Evolutionary conservation across 805 yeast species (phyloP), one percentile per base, ranked within the genome.

Genomic region (Kodamaea laetipori): DNA sequence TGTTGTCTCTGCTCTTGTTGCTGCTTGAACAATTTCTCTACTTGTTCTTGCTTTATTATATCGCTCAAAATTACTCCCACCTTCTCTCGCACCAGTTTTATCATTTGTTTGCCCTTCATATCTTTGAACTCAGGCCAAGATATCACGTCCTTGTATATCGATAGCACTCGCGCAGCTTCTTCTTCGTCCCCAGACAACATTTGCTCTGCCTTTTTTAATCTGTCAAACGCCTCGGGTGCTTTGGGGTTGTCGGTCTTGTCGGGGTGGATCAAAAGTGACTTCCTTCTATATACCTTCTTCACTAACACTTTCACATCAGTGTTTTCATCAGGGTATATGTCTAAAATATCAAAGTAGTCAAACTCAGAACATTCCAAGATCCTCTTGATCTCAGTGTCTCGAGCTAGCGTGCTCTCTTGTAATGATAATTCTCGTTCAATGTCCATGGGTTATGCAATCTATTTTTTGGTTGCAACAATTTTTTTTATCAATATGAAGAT

Each of bases 161-260:
- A 62, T 3, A 60, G 19, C 7, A 71, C 51, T 23, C 62, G 39
- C 25, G 53, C 50, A 47, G 54, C 47, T 40, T 64, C 52, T 13
- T 46, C 36, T 10, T 19, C 36, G 7, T 36, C 24, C n/a, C 40
- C 56, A 8, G 49, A 39, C 12, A 69, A 53, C 3, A 63, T 54
- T 30, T 40, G 41, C 40, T 80, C 77, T 0, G 89, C 81, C 47
- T 74, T 76, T 49, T 81, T 80, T 40, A 84, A 59, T 26, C 68
- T 44, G 53, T 80, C 84, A 58, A 84, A 84, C 2, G 89, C 89
- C 24, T 64, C 73, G 0, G 86, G 78, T 0, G 89, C 87, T n/a
- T 69, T 62, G 0, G 69, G 64, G 50, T 82, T 76, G 23, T 61
- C 56, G 1, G 78, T 71, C 54, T 81, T 82, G 56, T 84, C 90